Evolutionary conservation across 805 yeast genomes (phyloP).

Genomic region (Metschnikowia similis): DNA sequence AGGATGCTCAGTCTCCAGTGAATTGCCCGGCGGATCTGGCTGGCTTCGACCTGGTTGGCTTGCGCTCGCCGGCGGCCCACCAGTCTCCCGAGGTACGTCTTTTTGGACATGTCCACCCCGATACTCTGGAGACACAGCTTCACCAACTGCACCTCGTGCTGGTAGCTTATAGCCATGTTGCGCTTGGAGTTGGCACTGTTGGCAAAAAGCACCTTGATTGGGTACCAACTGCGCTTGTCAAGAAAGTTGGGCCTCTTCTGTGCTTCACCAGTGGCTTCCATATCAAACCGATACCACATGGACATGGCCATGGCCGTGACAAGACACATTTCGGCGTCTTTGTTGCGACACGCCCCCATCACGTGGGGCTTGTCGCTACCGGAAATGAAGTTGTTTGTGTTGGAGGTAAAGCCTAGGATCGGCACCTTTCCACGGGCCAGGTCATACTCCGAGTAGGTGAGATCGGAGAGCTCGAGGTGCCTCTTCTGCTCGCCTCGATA

Average conservation of each 20-base stretch:
- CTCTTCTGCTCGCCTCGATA: slow-evolving; percentile 1
- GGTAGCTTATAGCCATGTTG: neutral
- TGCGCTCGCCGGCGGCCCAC: neutral
- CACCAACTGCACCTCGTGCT: neutral
- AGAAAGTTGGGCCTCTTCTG: slow-evolving; percentile 3
- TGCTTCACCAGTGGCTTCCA: slow-evolving; percentile 1
- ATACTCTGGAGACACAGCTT: neutral
- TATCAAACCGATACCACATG: slow-evolving; percentile 8
- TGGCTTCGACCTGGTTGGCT: neutral
- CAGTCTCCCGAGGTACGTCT: neutral
- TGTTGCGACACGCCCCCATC: slow-evolving; percentile 1
- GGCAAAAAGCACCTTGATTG: slow-evolving; percentile 1
- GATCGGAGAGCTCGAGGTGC: slow-evolving; percentile 3
- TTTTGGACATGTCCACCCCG: neutral
- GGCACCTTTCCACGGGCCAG: slow-evolving; percentile 2
- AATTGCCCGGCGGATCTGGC: slow-evolving; percentile 1
- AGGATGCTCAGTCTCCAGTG: neutral
- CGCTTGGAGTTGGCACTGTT: neutral
- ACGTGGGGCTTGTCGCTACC: neutral
- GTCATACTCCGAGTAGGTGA: neutral
- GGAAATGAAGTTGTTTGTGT: too few relatives aligned
- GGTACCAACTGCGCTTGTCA: slow-evolving; percentile 5
- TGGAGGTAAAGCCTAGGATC: neutral
- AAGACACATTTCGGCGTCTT: slow-evolving; percentile 5
- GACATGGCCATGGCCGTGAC: slow-evolving; percentile 6